A percentile compares a stretch with the other conserved stretches of the same genome.
Conservation (phyloP, 1,284 basidiomycete species). For the Sporisorium scitamineum region DNA sequence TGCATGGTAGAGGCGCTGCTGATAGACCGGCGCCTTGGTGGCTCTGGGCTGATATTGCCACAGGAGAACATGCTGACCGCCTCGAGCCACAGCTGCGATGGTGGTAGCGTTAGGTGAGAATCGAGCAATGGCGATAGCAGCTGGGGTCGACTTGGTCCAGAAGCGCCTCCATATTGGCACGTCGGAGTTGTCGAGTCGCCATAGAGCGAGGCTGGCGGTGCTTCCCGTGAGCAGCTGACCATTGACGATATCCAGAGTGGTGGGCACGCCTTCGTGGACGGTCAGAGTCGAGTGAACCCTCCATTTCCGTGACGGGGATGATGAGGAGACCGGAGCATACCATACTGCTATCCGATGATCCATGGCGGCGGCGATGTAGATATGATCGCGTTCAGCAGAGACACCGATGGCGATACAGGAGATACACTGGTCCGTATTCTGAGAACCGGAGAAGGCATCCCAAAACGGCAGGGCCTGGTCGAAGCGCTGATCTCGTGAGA, state of each 20-base stretch:
- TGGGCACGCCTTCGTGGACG: slow-evolving; percentile 40
- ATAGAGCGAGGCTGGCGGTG: slow-evolving; percentile 31
- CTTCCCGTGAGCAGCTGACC: slow-evolving; percentile 44
- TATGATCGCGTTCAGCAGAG: slow-evolving; percentile 14
- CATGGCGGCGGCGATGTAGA: slow-evolving; percentile 43
- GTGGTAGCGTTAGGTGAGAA: slow-evolving; percentile 45
- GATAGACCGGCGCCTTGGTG: slow-evolving; percentile 18
- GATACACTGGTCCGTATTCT: slow-evolving; percentile 29
- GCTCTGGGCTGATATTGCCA: slow-evolving; percentile 44
- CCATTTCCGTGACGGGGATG: slow-evolving; percentile 36
- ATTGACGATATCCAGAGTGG: slow-evolving; percentile 30
- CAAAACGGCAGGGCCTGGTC: slow-evolving; percentile 52
- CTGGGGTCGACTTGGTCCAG: slow-evolving; percentile 40
- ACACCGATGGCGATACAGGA: slow-evolving; percentile 32
- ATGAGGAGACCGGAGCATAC: slow-evolving; percentile 25
- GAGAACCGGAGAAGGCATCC: slow-evolving; percentile 50
- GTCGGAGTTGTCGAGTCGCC: slow-evolving; percentile 42
- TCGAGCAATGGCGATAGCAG: slow-evolving; percentile 28
- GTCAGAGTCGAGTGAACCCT: slow-evolving; percentile 50
- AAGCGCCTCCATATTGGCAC: slow-evolving; percentile 47
- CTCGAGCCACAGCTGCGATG: slow-evolving; percentile 47
- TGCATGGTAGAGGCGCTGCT: slow-evolving; percentile 48
- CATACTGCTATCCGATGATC: slow-evolving; percentile 52
- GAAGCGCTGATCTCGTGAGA: slow-evolving; percentile 41
- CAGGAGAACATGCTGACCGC: slow-evolving; percentile 36